Percentiles rank a stretch among this genome's conserved stretches.
These are phyloP conservation scores for Corynascus novoguineensis DNA, from an alignment of 495 filamentous ascomycete genomes.

Conservation along the genomic window DNA sequence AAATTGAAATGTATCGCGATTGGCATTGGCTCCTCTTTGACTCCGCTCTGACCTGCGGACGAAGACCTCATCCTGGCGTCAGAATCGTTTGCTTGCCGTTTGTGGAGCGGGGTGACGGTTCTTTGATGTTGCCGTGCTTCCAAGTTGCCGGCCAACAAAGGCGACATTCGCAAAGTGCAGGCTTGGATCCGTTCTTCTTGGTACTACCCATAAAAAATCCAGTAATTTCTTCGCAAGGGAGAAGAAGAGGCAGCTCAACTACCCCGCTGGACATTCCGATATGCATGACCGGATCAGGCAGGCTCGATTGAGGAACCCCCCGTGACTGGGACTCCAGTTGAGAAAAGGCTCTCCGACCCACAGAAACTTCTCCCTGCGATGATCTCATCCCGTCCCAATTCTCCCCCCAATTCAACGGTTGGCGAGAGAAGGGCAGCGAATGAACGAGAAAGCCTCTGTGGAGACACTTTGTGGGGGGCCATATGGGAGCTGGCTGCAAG, in stretches of 20 bases:
- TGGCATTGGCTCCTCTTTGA: not conserved
- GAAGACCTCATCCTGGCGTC: constrained; percentile 16
- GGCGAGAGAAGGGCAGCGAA: constrained; percentile 13
- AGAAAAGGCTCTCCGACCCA: constrained; percentile 1
- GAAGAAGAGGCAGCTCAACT: too few relatives aligned
- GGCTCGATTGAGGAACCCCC: not conserved
- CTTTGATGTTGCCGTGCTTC: too few relatives aligned
- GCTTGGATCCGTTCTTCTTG: not conserved
- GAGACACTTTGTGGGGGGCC: not conserved
- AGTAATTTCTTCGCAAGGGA: too few relatives aligned
- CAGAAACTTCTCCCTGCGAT: constrained; percentile 4
- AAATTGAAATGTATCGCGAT: not conserved
- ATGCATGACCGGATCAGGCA: constrained; percentile 5
- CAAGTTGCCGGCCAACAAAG: not conserved
- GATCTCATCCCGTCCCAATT: constrained; percentile 15
- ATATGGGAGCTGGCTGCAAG: not conserved
- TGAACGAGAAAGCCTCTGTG: not conserved
- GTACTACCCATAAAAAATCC: not conserved
- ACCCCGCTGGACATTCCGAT: not conserved
- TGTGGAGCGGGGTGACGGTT: constrained; percentile 10
- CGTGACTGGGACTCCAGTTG: not conserved
- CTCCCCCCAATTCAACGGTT: not conserved
- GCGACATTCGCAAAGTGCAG: not conserved
- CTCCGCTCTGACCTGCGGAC: not conserved
- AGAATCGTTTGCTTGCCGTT: not conserved